Percentiles rank a stretch among this genome's conserved stretches.
Conservation (phyloP, 352 stramenopile species). For the Pythium phragmitis region DNA sequence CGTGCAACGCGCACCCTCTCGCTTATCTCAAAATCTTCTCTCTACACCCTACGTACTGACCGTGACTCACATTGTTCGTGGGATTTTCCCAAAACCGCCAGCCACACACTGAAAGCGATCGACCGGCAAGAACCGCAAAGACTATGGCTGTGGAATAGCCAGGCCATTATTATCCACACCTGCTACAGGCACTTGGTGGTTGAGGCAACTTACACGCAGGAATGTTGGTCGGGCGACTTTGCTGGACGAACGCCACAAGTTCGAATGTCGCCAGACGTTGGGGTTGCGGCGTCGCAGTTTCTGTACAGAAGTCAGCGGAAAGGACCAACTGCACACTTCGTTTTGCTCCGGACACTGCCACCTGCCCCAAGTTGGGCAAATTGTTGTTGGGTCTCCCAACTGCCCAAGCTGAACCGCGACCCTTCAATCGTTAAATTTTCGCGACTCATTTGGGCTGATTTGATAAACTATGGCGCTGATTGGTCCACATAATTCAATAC, state of each 20-base stretch:
- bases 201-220: neutral
- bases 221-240: neutral
- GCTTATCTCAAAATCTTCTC: too few species aligned
- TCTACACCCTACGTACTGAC: too few species aligned
- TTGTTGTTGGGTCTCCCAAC: neutral
- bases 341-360: conserved; percentile 10
- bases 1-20: too few species aligned
- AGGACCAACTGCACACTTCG: conserved; percentile 16
- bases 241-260: conserved; percentile 3
- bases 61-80: too few species aligned
- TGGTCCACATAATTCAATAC: conserved; percentile 1
- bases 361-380: too few species aligned
- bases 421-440: conserved; percentile 1
- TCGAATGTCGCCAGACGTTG: conserved; percentile 10
- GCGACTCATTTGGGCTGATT: neutral
- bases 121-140: too few species aligned
- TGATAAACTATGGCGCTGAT: conserved; percentile 9
- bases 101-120: too few species aligned
- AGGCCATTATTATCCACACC: too few species aligned
- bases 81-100: too few species aligned
- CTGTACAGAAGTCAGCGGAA: conserved; percentile 1
- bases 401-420: conserved; percentile 10
- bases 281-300: conserved; percentile 4
- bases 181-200: neutral
- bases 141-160: too few species aligned